A percentile compares a stretch with the other conserved stretches of the same genome.
These are phyloP conservation scores for Starmerella powellii DNA, from an alignment of 805 yeast species.

Conservation along the genomic window DNA sequence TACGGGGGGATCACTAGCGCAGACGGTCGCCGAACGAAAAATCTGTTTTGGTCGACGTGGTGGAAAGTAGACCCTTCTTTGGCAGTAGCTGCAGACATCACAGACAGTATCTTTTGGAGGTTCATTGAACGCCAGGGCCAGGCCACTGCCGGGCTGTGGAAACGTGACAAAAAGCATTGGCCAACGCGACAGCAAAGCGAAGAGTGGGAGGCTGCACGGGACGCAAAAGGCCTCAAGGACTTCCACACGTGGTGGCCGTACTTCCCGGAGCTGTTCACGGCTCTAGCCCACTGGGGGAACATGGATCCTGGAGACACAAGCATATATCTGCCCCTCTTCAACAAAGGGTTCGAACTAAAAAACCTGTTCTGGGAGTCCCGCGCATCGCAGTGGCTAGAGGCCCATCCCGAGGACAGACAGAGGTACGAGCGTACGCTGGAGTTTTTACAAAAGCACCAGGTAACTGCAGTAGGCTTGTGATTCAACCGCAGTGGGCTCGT, in stretches of 20 bases:
- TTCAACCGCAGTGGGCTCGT: too few relatives aligned
- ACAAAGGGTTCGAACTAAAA: slow-evolving; percentile 4
- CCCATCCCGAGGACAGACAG: slow-evolving; percentile 5
- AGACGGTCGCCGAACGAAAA: slow-evolving; percentile 9
- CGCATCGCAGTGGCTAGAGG: not conserved
- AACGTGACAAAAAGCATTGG: slow-evolving; percentile 2
- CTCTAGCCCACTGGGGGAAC: slow-evolving; percentile 8
- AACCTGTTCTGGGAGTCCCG: not conserved
- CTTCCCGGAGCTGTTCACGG: slow-evolving; percentile 12
- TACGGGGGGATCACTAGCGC: slow-evolving; percentile 9
- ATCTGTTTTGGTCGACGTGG: slow-evolving; percentile 19
- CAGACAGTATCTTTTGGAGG: slow-evolving; percentile 17
- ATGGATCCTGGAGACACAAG: slow-evolving; percentile 1
- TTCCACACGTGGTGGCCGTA: slow-evolving; percentile 18
- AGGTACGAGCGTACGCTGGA: slow-evolving; percentile 2
- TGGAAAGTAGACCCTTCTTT: slow-evolving; percentile 17
- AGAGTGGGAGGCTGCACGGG: slow-evolving; percentile 14
- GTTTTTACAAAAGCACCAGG: not conserved
- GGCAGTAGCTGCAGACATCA: slow-evolving; percentile 11
- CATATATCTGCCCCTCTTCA: slow-evolving; percentile 1
- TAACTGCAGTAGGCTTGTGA: not conserved
- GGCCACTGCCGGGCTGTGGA: slow-evolving; percentile 15
- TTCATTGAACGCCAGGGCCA: slow-evolving; percentile 16
- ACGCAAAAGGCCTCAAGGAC: not conserved
- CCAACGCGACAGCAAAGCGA: slow-evolving; percentile 7